phyloP scores from a whole-genome alignment of 2,329 filamentous ascomycete genomes.

The Claviceps monticola region DNA sequence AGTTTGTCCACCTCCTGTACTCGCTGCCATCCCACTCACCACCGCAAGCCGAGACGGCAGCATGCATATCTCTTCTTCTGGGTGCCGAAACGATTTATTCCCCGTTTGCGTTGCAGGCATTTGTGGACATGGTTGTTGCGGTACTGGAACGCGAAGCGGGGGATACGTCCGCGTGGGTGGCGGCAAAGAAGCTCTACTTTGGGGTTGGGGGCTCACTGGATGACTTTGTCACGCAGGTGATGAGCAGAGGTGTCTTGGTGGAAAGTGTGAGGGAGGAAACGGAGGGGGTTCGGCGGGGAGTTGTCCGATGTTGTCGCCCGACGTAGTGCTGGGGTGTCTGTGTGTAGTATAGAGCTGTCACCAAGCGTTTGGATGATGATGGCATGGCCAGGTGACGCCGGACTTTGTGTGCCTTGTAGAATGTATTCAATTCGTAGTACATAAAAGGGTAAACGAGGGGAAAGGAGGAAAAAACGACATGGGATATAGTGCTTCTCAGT shows the following conservation, averaged over 20 bases:
- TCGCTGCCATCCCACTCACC: constrained; percentile 6
- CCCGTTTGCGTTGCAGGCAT: constrained; percentile 53
- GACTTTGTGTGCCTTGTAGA: too few species aligned
- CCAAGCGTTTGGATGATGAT: too few species aligned
- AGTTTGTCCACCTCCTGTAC: constrained; percentile 48
- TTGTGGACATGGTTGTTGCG: constrained; percentile 50
- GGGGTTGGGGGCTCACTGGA: constrained; percentile 72
- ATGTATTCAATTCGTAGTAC: too few species aligned
- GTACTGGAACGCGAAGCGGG: constrained; percentile 38
- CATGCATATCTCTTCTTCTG: constrained; percentile 37
- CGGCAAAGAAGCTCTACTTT: constrained; percentile 71
- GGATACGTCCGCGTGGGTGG: constrained; percentile 49
- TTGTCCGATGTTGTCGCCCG: constrained; percentile 27
- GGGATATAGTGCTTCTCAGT: neutral
- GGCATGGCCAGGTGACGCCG: too few species aligned
- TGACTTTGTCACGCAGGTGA: constrained; percentile 48
- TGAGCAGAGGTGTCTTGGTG: constrained; percentile 33
- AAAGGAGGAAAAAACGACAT: neutral
- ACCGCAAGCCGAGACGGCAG: neutral
- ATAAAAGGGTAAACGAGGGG: neutral
- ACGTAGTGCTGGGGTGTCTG: neutral
- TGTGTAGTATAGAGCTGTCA: too few species aligned
- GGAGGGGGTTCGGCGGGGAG: constrained; percentile 46
- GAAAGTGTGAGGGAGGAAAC: constrained; percentile 41
- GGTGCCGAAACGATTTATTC: constrained; percentile 79